These are phyloP conservation scores for Yamadazyma nakazawae DNA, from an alignment of 805 yeast genomes.

Conservation along the genomic window DNA sequence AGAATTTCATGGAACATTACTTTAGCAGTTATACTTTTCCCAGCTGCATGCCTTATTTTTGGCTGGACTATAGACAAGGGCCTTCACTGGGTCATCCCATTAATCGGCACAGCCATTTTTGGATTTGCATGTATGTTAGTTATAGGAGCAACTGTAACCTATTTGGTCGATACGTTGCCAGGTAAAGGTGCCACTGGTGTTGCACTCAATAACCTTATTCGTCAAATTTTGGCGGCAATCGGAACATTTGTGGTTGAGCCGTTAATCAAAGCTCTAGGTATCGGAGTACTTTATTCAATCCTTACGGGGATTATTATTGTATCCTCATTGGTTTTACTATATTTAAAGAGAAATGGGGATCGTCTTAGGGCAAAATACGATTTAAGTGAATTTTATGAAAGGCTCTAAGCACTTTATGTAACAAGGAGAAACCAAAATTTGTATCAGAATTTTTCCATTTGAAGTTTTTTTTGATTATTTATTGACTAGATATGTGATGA, in stretches of 20 bases:
- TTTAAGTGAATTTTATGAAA: slow-evolving; percentile 54
- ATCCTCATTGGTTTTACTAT: slow-evolving; percentile 38
- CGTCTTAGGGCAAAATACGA: slow-evolving; percentile 63
- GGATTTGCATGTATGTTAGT: slow-evolving; percentile 84
- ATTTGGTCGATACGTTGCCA: slow-evolving; percentile 78
- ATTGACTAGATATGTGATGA: not conserved
- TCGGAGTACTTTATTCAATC: slow-evolving; percentile 68
- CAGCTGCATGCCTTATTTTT: slow-evolving; percentile 64
- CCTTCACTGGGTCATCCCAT: slow-evolving; percentile 73
- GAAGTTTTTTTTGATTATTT: not conserved
- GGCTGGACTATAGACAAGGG: slow-evolving; percentile 79
- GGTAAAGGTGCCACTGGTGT: slow-evolving; percentile 89
- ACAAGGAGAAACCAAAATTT: too few relatives aligned
- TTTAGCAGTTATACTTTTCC: slow-evolving; percentile 58
- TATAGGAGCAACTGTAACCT: slow-evolving; percentile 77
- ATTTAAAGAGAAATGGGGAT: slow-evolving; percentile 56
- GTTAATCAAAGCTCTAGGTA: slow-evolving; percentile 59
- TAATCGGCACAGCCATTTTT: slow-evolving; percentile 76
- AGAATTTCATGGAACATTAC: slow-evolving; percentile 73
- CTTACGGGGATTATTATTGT: slow-evolving; percentile 55
- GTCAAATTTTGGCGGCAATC: slow-evolving; percentile 71
- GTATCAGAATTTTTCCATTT: too few relatives aligned
- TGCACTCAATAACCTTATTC: slow-evolving; percentile 71
- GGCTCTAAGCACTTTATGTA: slow-evolving; percentile 22
- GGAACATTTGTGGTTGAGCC: slow-evolving; percentile 79